Base-by-base conservation (phyloP, 768 basidiomycete genomes). In the Amyloporia xantha region DNA sequence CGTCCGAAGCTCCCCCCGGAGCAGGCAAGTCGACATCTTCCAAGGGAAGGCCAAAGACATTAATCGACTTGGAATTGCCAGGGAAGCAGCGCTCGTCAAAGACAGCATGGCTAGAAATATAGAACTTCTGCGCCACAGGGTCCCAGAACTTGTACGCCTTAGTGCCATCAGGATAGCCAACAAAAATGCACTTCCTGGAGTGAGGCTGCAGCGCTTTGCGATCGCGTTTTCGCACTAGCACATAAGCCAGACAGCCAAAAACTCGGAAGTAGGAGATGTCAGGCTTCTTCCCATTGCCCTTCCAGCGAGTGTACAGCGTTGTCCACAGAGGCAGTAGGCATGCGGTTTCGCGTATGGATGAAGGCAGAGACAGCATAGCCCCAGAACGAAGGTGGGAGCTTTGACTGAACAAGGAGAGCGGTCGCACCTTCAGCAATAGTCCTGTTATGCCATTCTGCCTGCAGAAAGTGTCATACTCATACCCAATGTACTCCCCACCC, bases 401-500 rank as follows among this genome's bases (percentile, higher is more conserved):
- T 46, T 17, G 44, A 46, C 44, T 46, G 44, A 1, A 24, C 44
- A 33, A 46, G 44, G 44, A 46, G 44, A 7, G 44, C 44, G 25
- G 44, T 46, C 2, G 27, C 44, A 46, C 30, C 44, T 21, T 35
- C 44, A 48, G 37, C 37, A 38, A 43, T 49, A 5, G 52, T 45
- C 6, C 45, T 27, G 17, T 53, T 54, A 24, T 54, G 36, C 63
- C 56, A 40, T 58, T 46, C 36, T 56, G 47, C 12, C 41, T 41
- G 25, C 51, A 53, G 50, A 53, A 59, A 9, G 28, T 45, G 10
- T 39, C 35, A 39, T 57, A 51, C 41, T 49, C 53, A 15, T 53
- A 57, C 40, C 48, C 47, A 46, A 62, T 60, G 41, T 60, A 63
- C 50, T 63, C 60, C 5, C 62, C 62, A 27, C 62, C 63, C 50